Evolutionary conservation across 345 rosid species (phyloP), one percentile per base, ranked within the genome.

Genomic region (Ceriops tagal): DNA sequence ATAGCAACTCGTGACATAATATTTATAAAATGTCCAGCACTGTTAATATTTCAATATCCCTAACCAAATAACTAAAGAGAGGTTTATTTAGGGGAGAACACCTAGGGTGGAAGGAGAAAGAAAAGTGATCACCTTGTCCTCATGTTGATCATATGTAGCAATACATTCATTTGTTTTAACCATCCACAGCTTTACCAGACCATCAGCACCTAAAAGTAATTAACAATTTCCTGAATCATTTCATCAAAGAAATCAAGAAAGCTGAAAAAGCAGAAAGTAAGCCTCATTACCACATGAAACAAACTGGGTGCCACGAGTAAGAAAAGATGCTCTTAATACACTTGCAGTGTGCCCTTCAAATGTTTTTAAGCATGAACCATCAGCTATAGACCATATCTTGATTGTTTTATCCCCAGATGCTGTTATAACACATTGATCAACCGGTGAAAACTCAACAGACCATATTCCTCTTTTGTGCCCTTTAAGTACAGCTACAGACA

Each of bases 381-480:
- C 95, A 70, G 90, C 72, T 83, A 91, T 85, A 35, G 89, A 86
- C 98, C 98, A 93, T 74, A 93, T 88, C 78, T 87, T 93, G 66
- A 93, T 80, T 24, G 96, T 89, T 79, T 87, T 88, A 84, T 93
- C 99, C 19, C 93, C 99, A 63, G 99, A 92, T 51, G 96, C 91
- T 21, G 99, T 93, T 73, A 93, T 85, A 62, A 93, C 89, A 83
- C 96, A 92, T 75, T 90, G 92, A 88, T 95, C 99, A 69, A 92
- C 86, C 19, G 96, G 92, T 68, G 99, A 95, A 79, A 95, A 95
- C 82, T 95, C 96, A 5, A 95, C 99, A 62, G 93, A 95, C 96
- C 96, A 95, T 70, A 95, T 68, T 73, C 99, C 93, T 76, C 97
- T 86, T 75, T 92, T 92, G 70, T 95, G 99, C 69, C 99, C 99